phyloP scores from a whole-genome alignment of 306 rosid genomes.

The Leucaena leucocephala region DNA sequence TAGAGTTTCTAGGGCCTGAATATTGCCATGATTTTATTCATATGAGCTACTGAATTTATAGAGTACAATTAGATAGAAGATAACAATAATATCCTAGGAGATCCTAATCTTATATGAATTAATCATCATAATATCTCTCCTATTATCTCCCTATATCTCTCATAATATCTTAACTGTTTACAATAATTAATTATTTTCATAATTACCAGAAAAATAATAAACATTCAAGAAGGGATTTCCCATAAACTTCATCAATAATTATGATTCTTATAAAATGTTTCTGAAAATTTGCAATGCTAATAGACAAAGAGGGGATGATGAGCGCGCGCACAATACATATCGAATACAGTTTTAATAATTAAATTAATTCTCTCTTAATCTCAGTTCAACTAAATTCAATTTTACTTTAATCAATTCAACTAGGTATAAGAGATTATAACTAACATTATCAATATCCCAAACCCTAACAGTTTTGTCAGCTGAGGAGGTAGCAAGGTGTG shows the following conservation, averaged over 20 bases:
- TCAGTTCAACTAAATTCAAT: constrained; percentile 18
- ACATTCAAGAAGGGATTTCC: constrained; percentile 4
- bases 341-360: background rate
- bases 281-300: constrained; percentile 8
- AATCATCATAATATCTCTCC: no score
- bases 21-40: no score
- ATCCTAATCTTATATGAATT: no score
- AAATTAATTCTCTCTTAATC: constrained; percentile 10
- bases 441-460: constrained; percentile 82
- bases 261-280: background rate
- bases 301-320: background rate
- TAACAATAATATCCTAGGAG: no score
- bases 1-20: no score
- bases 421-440: constrained; percentile 36
- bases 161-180: no score
- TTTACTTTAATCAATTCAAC: background rate
- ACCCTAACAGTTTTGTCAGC: constrained; percentile 81
- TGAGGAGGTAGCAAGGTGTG: constrained; percentile 80
- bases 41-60: no score
- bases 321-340: no score
- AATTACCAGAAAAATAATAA: no score
- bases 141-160: no score
- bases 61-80: no score
- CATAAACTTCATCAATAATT: constrained; percentile 12
- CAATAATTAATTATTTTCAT: no score